Evolutionary conservation across 306 rosid species (phyloP).

Genomic region (Vigna unguiculata): DNA sequence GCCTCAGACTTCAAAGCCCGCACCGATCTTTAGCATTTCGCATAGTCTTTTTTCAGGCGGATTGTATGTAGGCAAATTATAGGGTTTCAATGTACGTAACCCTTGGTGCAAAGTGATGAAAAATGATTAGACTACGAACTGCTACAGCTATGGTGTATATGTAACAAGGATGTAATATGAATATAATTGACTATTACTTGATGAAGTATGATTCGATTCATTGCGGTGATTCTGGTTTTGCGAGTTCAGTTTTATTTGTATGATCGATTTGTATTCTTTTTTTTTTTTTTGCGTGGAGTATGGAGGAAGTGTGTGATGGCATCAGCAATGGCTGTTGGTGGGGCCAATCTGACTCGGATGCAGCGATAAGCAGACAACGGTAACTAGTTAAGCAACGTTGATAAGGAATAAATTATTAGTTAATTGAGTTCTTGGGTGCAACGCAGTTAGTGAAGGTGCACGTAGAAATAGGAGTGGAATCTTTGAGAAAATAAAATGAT

Average conservation of each 20-base stretch:
- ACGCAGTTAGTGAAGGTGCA: not conserved
- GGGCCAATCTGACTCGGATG: slow-evolving; percentile 33
- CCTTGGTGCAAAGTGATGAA: slow-evolving; percentile 25
- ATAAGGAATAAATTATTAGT: not conserved
- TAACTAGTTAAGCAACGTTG: not conserved
- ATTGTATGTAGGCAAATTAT: not conserved
- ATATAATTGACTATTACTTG: not conserved
- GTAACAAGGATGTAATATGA: slow-evolving; percentile 2
- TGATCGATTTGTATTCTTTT: not conserved
- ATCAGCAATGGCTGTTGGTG: not conserved
- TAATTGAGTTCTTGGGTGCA: not conserved
- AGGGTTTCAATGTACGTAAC: slow-evolving; percentile 31
- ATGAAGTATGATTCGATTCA: not conserved
- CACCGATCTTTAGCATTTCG: slow-evolving; percentile 47
- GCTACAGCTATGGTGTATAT: slow-evolving; percentile 23
- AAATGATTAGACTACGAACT: not conserved
- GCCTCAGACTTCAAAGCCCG: slow-evolving; percentile 74
- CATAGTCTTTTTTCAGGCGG: not conserved
- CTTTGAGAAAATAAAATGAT: not conserved
- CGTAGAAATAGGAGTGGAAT: slow-evolving; percentile 18
- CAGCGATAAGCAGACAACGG: not conserved
- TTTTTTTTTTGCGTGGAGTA: not conserved
- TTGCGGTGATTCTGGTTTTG: not conserved
- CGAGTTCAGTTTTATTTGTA: not conserved
- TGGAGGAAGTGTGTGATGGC: slow-evolving; percentile 1